phyloP scores from a whole-genome alignment of 805 yeast genomes.

The Maudiozyma bulderi region DNA sequence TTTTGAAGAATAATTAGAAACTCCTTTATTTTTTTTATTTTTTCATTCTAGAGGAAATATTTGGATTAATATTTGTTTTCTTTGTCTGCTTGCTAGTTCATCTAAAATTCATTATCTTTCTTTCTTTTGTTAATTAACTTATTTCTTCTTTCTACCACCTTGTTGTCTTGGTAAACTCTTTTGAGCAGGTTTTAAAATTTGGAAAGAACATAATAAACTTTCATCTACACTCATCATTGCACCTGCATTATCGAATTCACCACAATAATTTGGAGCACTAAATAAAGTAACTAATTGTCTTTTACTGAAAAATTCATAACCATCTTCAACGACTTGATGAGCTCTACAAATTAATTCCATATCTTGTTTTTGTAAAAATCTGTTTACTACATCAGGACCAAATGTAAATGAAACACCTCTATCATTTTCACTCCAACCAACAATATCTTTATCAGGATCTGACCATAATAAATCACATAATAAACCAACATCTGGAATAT shows the following conservation, averaged over 20 bases:
- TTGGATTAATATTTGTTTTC: background rate
- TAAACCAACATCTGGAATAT: constrained; percentile 95
- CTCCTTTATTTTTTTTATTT: background rate
- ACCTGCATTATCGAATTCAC: constrained; percentile 97
- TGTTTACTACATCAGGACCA: constrained; percentile 97
- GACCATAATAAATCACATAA: constrained; percentile 96
- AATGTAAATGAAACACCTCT: constrained; percentile 98
- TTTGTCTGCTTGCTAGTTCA: background rate
- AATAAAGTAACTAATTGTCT: constrained; percentile 92
- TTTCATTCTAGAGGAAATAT: background rate
- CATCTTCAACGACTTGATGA: constrained; percentile 98
- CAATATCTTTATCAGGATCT: constrained; percentile 96
- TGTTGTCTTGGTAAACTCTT: constrained; percentile 40
- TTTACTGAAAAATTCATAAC: constrained; percentile 93
- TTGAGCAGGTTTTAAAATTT: constrained; percentile 95
- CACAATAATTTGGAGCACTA: constrained; percentile 97
- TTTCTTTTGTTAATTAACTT: background rate
- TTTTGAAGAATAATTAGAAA: no score
- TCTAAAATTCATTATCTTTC: background rate
- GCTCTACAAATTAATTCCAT: constrained; percentile 98
- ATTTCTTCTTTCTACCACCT: constrained; percentile 30
- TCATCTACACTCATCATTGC: constrained; percentile 99
- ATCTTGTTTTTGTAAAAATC: constrained; percentile 93
- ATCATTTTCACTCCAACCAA: constrained; percentile 98
- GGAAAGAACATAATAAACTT: constrained; percentile 89